Percentiles rank a stretch among this genome's conserved stretches.
Conservation (phyloP, 768 basidiomycete genomes). For the Jaapia argillacea region DNA sequence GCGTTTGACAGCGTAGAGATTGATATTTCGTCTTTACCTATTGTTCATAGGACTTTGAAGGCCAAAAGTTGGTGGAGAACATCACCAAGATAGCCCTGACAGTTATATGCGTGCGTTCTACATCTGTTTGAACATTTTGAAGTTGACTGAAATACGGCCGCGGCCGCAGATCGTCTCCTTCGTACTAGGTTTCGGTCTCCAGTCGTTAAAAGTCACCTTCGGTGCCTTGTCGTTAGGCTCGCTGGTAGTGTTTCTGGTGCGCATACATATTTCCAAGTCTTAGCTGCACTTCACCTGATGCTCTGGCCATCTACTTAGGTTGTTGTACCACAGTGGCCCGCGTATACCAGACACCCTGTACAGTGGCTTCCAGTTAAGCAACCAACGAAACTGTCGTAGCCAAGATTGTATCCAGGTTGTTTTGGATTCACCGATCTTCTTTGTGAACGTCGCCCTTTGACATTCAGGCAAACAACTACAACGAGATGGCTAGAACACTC, state of each 20-base stretch:
- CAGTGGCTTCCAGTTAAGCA: conserved; percentile 44
- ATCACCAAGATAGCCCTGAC: conserved; percentile 34
- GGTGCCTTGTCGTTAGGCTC: conserved; percentile 28
- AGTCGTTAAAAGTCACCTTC: conserved; percentile 47
- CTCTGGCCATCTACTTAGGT: too few species aligned
- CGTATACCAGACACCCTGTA: conserved; percentile 53
- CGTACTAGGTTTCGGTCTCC: conserved; percentile 42
- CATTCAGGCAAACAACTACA: too few species aligned
- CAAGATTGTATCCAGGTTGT: too few species aligned
- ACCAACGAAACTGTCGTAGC: too few species aligned
- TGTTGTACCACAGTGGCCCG: conserved; percentile 61
- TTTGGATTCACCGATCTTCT: too few species aligned
- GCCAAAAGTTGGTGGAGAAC: conserved; percentile 43
- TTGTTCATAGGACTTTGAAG: conserved; percentile 51
- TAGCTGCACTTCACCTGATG: background rate
- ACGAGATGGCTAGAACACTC: too few species aligned
- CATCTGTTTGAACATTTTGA: conserved; percentile 3
- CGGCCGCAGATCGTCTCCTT: conserved; percentile 40
- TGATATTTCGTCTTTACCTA: too few species aligned
- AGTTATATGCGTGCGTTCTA: conserved; percentile 32
- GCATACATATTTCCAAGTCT: conserved; percentile 9
- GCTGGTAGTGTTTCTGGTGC: conserved; percentile 8
- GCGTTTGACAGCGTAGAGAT: background rate
- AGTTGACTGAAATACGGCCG: background rate
- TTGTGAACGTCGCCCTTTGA: too few species aligned